Evolutionary conservation across 2,329 filamentous ascomycete genomes (phyloP).

Genomic region (Stagonosporopsis cucurbitacearum): DNA sequence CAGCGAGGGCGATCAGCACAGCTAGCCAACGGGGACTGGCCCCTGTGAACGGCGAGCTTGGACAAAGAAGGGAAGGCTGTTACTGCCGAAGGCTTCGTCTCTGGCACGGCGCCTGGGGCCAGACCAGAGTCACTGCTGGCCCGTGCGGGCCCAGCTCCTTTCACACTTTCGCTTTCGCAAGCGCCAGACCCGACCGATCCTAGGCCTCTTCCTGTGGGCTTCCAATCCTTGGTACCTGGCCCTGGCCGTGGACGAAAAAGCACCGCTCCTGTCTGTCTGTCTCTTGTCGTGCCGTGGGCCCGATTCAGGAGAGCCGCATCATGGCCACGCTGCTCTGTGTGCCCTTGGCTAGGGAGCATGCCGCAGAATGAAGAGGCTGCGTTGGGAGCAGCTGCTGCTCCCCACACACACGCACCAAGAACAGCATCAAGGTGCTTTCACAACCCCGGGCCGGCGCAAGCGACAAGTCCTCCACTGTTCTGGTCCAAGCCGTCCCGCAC

Average conservation of each 20-base stretch:
- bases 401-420: slow-evolving; percentile 17
- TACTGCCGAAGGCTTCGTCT: slow-evolving; percentile 42
- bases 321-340: slow-evolving; percentile 8
- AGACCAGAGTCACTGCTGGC: slow-evolving; percentile 34
- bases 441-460: slow-evolving; percentile 44
- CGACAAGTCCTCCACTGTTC: slow-evolving; percentile 45
- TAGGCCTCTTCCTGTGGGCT: slow-evolving; percentile 29
- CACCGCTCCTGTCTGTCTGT: slow-evolving; percentile 30
- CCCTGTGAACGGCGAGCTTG: slow-evolving; percentile 31
- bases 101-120: slow-evolving; percentile 38
- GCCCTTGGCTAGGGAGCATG: not conserved
- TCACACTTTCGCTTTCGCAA: slow-evolving; percentile 31
- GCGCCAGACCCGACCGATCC: slow-evolving; percentile 46
- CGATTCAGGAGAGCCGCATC: slow-evolving; percentile 47
- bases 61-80: slow-evolving; percentile 26
- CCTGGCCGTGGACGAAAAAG: slow-evolving; percentile 35
- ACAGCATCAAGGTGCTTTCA: slow-evolving; percentile 26
- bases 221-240: slow-evolving; percentile 44
- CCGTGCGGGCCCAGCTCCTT: slow-evolving; percentile 33
- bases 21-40: slow-evolving; percentile 27
- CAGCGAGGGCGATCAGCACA: slow-evolving; percentile 22
- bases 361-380: slow-evolving; percentile 4
- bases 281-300: slow-evolving; percentile 41
- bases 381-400: slow-evolving; percentile 9
- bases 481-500: slow-evolving; percentile 51